Percentiles rank a stretch among this genome's conserved stretches.
Evolutionary conservation across 176 grass and related monocot species (phyloP).

Genomic region (Hsuehochloa calcarea): DNA sequence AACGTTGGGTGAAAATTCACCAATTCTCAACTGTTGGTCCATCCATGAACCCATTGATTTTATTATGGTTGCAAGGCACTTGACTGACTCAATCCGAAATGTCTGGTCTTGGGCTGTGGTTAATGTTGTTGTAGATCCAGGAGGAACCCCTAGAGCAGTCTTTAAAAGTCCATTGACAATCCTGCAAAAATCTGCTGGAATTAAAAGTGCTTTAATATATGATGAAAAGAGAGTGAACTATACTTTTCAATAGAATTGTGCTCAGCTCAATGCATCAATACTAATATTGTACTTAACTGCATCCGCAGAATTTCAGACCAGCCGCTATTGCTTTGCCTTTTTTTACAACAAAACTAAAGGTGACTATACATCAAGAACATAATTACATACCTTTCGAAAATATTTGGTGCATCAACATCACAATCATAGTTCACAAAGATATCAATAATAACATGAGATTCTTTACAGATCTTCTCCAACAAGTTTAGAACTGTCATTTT

Average conservation of each 20-base stretch:
- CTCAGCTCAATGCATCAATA: constrained; percentile 12
- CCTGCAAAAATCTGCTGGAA: constrained; percentile 74
- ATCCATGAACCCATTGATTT: constrained; percentile 94
- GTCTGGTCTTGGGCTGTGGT: constrained; percentile 80
- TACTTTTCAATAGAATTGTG: neutral
- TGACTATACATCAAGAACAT: constrained; percentile 9
- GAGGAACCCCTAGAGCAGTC: constrained; percentile 88
- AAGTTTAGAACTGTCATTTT: constrained; percentile 94
- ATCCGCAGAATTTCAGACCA: constrained; percentile 2
- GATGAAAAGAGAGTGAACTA: constrained; percentile 17
- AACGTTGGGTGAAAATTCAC: constrained; percentile 79
- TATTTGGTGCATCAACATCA: constrained; percentile 94
- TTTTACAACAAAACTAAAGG: constrained; percentile 19
- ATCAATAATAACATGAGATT: constrained; percentile 82
- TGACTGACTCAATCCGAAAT: constrained; percentile 89
- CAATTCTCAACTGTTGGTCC: constrained; percentile 90
- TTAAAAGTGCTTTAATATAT: constrained; percentile 56
- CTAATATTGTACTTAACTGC: neutral
- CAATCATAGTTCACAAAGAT: constrained; percentile 99
- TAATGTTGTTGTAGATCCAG: constrained; percentile 76
- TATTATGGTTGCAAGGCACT: constrained; percentile 85
- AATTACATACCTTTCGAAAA: constrained; percentile 81
- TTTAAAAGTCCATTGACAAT: constrained; percentile 93
- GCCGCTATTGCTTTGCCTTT: neutral
- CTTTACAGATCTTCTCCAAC: constrained; percentile 86